These are phyloP conservation scores for Ceratocystis lukuohia DNA, from an alignment of 2,329 filamentous ascomycete species.

Conservation along the genomic window DNA sequence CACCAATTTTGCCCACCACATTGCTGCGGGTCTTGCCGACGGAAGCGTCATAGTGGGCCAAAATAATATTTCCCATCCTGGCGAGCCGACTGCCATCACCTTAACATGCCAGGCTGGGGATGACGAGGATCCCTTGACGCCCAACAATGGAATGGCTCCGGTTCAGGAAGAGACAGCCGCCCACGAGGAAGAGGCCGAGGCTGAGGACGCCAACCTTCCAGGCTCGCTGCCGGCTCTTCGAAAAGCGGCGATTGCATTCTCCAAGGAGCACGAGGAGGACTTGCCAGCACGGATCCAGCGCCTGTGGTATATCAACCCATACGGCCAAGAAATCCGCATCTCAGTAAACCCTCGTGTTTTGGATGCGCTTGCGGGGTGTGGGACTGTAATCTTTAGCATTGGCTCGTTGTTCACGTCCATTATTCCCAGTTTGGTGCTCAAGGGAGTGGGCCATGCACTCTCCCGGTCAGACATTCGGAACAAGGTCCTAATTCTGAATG, in stretches of 20 bases:
- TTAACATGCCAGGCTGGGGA: conserved; percentile 22
- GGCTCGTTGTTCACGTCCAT: conserved; percentile 89
- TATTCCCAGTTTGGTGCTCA: conserved; percentile 65
- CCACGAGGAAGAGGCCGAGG: conserved; percentile 44
- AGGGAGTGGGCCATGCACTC: conserved; percentile 53
- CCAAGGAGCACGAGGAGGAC: conserved; percentile 61
- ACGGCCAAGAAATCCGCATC: conserved; percentile 88
- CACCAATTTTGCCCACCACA: conserved; percentile 91
- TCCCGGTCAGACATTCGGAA: conserved; percentile 36
- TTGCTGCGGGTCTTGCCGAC: conserved; percentile 66
- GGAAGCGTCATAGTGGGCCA: conserved; percentile 75
- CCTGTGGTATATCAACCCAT: conserved; percentile 96
- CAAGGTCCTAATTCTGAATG: conserved; percentile 78
- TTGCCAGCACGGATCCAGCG: conserved; percentile 64
- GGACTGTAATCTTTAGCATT: conserved; percentile 75
- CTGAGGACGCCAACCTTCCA: conserved; percentile 70
- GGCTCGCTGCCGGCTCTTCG: conserved; percentile 69
- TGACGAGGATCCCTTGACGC: conserved; percentile 14
- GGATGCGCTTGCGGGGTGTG: conserved; percentile 48
- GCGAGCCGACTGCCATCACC: conserved; percentile 42
- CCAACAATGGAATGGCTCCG: conserved; percentile 12
- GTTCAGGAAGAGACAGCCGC: conserved; percentile 42
- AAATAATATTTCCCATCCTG: conserved; percentile 82
- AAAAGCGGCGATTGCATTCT: conserved; percentile 69
- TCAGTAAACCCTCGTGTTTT: conserved; percentile 71